Conservation (phyloP, 768 basidiomycete genomes). For the Panaeolus papilionaceus region DNA sequence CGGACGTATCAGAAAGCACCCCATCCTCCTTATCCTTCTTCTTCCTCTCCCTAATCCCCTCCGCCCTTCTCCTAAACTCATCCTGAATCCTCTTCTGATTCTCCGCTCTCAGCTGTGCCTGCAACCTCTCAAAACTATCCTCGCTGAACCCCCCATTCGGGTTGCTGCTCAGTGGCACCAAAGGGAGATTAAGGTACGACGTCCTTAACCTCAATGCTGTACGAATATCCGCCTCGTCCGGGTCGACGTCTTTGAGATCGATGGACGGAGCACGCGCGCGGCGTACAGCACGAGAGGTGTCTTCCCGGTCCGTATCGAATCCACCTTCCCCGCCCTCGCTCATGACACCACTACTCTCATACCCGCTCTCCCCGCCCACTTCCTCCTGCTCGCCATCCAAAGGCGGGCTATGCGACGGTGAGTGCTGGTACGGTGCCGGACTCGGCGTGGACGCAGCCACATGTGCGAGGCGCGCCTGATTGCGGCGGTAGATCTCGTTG, state of each 20-base stretch:
- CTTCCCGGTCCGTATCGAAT: neutral
- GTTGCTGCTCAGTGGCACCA: neutral
- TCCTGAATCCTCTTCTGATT: neutral
- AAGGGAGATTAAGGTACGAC: neutral
- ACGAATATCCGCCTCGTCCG: neutral
- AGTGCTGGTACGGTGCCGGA: neutral
- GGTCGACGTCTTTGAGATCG: neutral
- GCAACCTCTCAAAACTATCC: neutral
- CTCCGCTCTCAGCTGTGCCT: neutral
- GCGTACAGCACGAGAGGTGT: neutral
- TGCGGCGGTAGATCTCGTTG: neutral
- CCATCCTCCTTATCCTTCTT: conserved; percentile 1
- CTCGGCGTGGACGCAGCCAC: neutral
- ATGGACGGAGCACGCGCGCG: neutral
- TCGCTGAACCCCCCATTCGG: neutral
- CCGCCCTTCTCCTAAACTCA: conserved; percentile 1
- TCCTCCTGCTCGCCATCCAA: neutral
- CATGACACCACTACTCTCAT: conserved; percentile 3
- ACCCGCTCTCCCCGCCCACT: neutral
- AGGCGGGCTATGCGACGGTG: neutral
- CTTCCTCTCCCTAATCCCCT: conserved; percentile 6
- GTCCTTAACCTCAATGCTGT: neutral
- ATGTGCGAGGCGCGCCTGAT: neutral
- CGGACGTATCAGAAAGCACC: neutral
- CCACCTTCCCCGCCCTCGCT: neutral